Conservation (phyloP, 1,139 yeast genomes). For the Ogataea hybrid region DNA sequence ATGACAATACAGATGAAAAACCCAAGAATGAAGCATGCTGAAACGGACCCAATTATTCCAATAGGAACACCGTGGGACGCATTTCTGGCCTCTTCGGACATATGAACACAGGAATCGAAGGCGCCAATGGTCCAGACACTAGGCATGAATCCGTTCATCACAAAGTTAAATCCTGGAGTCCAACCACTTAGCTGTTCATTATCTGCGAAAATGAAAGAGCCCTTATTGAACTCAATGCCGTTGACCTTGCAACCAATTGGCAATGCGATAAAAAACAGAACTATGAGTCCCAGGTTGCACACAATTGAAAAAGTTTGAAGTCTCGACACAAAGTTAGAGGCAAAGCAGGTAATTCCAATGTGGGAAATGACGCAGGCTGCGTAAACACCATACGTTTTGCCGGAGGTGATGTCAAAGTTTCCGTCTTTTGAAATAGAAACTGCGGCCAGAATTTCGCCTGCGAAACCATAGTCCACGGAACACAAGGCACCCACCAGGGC, state of each 20-base stretch:
- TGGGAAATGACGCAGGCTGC: slow-evolving; percentile 48
- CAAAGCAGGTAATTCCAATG: slow-evolving; percentile 43
- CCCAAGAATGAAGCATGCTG: slow-evolving; percentile 62
- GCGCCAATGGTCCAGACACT: slow-evolving; percentile 69
- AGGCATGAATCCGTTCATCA: slow-evolving; percentile 45
- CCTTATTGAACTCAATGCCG: slow-evolving; percentile 26
- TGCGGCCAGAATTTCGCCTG: slow-evolving; percentile 47
- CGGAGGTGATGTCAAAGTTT: slow-evolving; percentile 42
- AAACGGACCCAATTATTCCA: slow-evolving; percentile 58
- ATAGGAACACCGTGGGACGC: slow-evolving; percentile 71
- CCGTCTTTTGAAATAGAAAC: slow-evolving; percentile 47
- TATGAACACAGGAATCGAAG: slow-evolving; percentile 70
- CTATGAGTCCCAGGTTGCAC: slow-evolving; percentile 50
- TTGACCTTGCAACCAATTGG: slow-evolving; percentile 49
- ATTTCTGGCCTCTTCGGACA: slow-evolving; percentile 68
- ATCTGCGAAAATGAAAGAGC: slow-evolving; percentile 24
- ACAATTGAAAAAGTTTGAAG: slow-evolving; percentile 57
- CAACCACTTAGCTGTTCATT: slow-evolving; percentile 50
- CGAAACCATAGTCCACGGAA: slow-evolving; percentile 55
- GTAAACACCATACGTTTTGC: slow-evolving; percentile 50
- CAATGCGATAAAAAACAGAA: slow-evolving; percentile 57
- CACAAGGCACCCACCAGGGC: slow-evolving; percentile 48
- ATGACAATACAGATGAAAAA: slow-evolving; percentile 55
- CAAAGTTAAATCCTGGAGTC: slow-evolving; percentile 47
- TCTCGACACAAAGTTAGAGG: slow-evolving; percentile 51